Evolutionary conservation across 2,329 filamentous ascomycete genomes (phyloP), one percentile per base, ranked within the genome.

Genomic region (Fusarium subtropicale): DNA sequence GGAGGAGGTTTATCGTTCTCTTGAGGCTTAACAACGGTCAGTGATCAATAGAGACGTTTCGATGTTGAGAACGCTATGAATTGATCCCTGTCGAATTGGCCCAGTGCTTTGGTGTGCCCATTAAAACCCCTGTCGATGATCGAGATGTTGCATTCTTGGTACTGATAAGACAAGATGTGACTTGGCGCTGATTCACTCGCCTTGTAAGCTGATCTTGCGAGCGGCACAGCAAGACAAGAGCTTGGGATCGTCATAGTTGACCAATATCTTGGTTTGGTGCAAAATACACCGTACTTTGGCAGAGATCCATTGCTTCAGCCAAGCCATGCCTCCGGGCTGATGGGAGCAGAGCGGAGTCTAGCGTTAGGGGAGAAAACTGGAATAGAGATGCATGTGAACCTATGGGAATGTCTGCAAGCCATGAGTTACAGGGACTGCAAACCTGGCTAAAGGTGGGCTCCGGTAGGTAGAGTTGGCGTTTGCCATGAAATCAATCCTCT

Each of bases 381-480:
- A 56, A 56, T 62, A 66, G 48, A 52, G 12, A 22, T 2, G n/a
- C 18, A 39, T 39, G 3, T 42, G 44, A 42, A 50, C 66, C 66
- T 64, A 69, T 70, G 51, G 31, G 54, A 59, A 56, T 24, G 30
- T 44, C 10, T 31, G 31, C 28, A 64, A 45, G 44, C 36, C 34
- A 39, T 34, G 54, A 56, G 56, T n/a, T 52, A 59, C 54, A 60
- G 50, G 66, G 66, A 33, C 46, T 56, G 41, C 34, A 68, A 64
- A 64, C 53, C 52, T 68, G 64, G 64, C 57, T 41, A 36, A 20
- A 33, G 34, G 66, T 55, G 61, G 66, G 34, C 45, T 64, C 52
- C 47, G 66, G 45, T 55, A 68, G 65, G 44, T 56, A 64, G 65
- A 54, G 60, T 51, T 65, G 65, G 60, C 60, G 60, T 57, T 47